Evolutionary conservation across 1,139 yeast species (phyloP).

Genomic region (Trichomonascaceae sp.): DNA sequence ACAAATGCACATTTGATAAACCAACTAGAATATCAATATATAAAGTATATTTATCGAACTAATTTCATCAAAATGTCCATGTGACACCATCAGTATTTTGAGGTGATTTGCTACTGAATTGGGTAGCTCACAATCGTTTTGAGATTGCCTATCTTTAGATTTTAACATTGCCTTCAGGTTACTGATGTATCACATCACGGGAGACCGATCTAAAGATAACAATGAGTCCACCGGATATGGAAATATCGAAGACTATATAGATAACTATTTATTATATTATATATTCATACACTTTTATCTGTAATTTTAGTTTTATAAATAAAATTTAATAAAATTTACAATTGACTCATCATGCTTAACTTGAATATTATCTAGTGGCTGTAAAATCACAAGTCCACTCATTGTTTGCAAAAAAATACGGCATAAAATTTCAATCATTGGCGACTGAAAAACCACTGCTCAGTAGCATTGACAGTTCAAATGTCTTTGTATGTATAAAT

Average conservation of each 20-base stretch:
- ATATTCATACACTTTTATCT: not conserved
- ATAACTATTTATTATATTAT: not conserved
- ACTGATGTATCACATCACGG: not conserved
- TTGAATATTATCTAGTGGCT: not conserved
- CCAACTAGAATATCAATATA: too few species aligned
- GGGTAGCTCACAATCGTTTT: not conserved
- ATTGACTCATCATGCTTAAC: too few species aligned
- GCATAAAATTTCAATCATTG: not conserved
- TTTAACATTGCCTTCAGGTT: not conserved
- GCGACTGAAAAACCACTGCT: not conserved
- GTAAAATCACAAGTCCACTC: not conserved
- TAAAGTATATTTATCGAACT: too few species aligned
- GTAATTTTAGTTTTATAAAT: too few species aligned
- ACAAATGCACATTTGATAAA: not conserved
- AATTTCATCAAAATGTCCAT: too few species aligned
- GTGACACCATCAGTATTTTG: not conserved
- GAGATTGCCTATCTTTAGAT: too few species aligned
- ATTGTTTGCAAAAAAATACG: not conserved
- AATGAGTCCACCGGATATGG: not conserved
- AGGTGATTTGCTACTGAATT: not conserved
- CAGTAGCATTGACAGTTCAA: not conserved
- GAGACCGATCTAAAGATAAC: too few species aligned
- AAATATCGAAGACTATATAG: not conserved
- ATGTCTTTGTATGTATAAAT: not conserved
- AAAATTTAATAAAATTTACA: too few species aligned